Percentiles rank a stretch among this genome's conserved stretches.
These are phyloP conservation scores for Chlamydomonas reinhardtii DNA, from an alignment of 163 green algal genomes.

Conservation along the genomic window DNA sequence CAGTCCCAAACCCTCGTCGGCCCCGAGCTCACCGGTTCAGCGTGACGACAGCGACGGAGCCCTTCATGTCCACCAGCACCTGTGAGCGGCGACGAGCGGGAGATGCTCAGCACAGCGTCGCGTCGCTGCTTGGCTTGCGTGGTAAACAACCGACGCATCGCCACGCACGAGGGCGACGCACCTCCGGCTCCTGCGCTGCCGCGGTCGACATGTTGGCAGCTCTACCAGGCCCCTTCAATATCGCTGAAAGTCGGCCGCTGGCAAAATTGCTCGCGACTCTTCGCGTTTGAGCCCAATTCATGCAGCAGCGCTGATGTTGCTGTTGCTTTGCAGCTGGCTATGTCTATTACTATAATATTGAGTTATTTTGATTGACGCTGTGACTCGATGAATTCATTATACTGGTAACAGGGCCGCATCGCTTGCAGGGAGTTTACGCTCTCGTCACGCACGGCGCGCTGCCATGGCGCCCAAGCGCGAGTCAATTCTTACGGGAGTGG, in stretches of 20 bases:
- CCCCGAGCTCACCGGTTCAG: conserved; percentile 55
- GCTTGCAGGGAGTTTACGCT: no score
- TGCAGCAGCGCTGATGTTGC: background rate
- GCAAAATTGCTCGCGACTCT: background rate
- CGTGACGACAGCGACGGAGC: conserved; percentile 35
- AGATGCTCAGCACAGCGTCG: no score
- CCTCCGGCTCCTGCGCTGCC: background rate
- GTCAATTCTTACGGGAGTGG: background rate
- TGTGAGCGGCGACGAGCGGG: conserved; percentile 40
- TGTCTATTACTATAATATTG: no score
- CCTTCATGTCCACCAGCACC: conserved; percentile 43
- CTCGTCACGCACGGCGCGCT: no score
- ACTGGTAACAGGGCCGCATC: no score
- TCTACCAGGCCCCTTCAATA: background rate
- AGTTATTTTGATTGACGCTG: no score
- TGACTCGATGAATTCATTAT: no score
- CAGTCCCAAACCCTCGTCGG: background rate
- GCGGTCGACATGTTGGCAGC: background rate
- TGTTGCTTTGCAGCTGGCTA: no score
- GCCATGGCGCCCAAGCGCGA: background rate
- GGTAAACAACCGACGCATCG: no score
- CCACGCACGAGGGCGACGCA: background rate
- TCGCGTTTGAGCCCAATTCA: background rate
- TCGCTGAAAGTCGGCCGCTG: background rate
- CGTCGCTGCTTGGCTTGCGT: no score